These are phyloP conservation scores for Naumovozyma castellii DNA, from an alignment of 805 yeast species.

Conservation along the genomic window DNA sequence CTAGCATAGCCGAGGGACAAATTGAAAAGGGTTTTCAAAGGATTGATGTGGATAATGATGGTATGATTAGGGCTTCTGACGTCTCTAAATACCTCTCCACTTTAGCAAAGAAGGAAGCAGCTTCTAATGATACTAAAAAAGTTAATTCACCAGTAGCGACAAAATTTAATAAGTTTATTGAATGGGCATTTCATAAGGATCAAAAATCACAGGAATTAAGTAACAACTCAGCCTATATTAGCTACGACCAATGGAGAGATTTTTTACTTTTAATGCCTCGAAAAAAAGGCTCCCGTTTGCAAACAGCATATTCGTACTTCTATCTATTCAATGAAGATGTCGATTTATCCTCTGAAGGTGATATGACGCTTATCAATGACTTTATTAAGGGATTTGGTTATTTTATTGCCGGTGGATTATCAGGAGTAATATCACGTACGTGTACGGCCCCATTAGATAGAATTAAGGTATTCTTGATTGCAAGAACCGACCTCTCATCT, in stretches of 20 bases:
- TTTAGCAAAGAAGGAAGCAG: slow-evolving; percentile 6
- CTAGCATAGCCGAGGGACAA: slow-evolving; percentile 59
- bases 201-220: slow-evolving; percentile 1
- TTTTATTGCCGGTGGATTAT: slow-evolving; percentile 88
- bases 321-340: slow-evolving; percentile 56
- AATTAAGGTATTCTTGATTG: slow-evolving; percentile 85
- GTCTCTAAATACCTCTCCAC: slow-evolving; percentile 55
- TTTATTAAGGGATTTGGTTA: slow-evolving; percentile 78
- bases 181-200: slow-evolving; percentile 24
- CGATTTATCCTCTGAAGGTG: slow-evolving; percentile 85
- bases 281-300: slow-evolving; percentile 60
- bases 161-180: slow-evolving; percentile 16
- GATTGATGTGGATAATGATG: slow-evolving; percentile 67
- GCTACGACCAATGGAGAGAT: slow-evolving; percentile 80
- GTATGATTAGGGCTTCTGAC: slow-evolving; percentile 55
- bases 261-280: slow-evolving; percentile 78
- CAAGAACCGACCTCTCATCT: slow-evolving; percentile 73
- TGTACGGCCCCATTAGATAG: slow-evolving; percentile 97
- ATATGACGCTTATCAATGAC: slow-evolving; percentile 74
- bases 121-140: background rate
- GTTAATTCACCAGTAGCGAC: slow-evolving; percentile 2
- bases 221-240: slow-evolving; percentile 50
- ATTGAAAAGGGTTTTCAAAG: slow-evolving; percentile 57
- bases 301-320: slow-evolving; percentile 69
- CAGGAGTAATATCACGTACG: slow-evolving; percentile 93